Base-by-base conservation (phyloP, 2,329 filamentous ascomycete genomes). In the Neofusicoccum sp. region DNA sequence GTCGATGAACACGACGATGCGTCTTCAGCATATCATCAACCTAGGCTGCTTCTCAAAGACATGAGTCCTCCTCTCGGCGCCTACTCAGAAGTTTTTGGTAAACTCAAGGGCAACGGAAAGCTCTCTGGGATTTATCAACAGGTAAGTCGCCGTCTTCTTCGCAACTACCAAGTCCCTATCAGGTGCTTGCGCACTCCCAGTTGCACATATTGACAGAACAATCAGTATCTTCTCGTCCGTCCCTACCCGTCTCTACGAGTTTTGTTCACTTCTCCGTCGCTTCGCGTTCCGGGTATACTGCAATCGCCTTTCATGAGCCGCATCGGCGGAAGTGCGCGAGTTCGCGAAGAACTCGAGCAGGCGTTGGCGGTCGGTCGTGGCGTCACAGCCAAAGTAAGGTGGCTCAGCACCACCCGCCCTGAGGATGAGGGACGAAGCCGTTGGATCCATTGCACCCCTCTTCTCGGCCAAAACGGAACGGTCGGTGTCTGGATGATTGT, bases 401-500 rank as follows among this genome's bases (percentile, higher is more conserved):
- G 89, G 90, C 77, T 91, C 1, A 64, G 71, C 7, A 67, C 71
- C 1, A 50, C 68, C 6, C 63, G 70, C 11, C 80, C 49, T 78
- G 80, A 31, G 67, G 82, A 80, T 43, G 80, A 85, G 58, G 89
- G 89, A 0, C 82, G 88, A 16, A 83, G 84, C 54, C 83, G 89
- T 47, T 93, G 90, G 89, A 89, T 93, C 44, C 90, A 93, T 73
- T 90, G 89, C 71, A 93, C 90, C 28, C 90, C 90, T 2, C 77
- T 93, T 3, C 76, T 90, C 3, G 89, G 89, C 2, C 82, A 82
- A 45, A 87, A 87, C 66, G 87, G 88, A 1, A 79, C 84, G 3
- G 85, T 93, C 0, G 90, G 90, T 14, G 89, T 92, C 0, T 93
- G 90, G 90, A 90, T 93, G 87, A 81, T 92, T 5, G 83, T 92